Evolutionary conservation across 345 rosid species (phyloP).

Genomic region (Atalantia buxifolia): DNA sequence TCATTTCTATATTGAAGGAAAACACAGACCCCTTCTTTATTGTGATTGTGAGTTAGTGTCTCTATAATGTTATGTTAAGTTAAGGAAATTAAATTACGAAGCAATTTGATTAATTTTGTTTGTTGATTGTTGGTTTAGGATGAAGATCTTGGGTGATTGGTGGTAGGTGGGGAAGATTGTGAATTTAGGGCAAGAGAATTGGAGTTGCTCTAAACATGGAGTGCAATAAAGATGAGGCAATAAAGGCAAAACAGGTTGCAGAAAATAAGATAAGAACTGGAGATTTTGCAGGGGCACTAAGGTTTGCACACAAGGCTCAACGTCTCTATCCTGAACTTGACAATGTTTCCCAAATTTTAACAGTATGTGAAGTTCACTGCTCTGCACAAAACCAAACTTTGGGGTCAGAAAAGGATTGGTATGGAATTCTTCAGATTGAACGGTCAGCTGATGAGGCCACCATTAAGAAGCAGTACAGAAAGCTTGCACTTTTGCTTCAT

Average conservation of each 20-base stretch:
- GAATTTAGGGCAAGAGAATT: not conserved
- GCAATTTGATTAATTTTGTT: not conserved
- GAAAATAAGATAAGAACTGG: constrained; percentile 53
- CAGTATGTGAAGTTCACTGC: constrained; percentile 74
- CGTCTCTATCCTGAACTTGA: constrained; percentile 63
- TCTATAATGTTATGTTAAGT: not conserved
- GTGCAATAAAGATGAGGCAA: constrained; percentile 89
- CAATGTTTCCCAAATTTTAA: constrained; percentile 56
- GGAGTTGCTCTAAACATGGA: constrained; percentile 43
- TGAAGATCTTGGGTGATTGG: constrained; percentile 17
- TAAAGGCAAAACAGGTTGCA: constrained; percentile 60
- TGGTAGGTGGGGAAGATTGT: not conserved
- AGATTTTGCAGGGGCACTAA: constrained; percentile 58
- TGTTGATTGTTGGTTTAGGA: constrained; percentile 12
- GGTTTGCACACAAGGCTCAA: constrained; percentile 58
- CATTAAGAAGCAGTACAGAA: constrained; percentile 81
- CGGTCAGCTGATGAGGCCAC: constrained; percentile 45
- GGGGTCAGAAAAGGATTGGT: constrained; percentile 78
- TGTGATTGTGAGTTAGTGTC: not conserved
- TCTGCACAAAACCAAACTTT: constrained; percentile 47
- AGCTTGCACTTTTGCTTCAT: constrained; percentile 80
- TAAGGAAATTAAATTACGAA: not conserved
- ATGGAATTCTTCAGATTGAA: constrained; percentile 69
- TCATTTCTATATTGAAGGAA: not conserved
- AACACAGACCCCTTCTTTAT: not conserved